phyloP scores from a whole-genome alignment of 2,329 filamentous ascomycete genomes.

The Colletotrichum camelliae region DNA sequence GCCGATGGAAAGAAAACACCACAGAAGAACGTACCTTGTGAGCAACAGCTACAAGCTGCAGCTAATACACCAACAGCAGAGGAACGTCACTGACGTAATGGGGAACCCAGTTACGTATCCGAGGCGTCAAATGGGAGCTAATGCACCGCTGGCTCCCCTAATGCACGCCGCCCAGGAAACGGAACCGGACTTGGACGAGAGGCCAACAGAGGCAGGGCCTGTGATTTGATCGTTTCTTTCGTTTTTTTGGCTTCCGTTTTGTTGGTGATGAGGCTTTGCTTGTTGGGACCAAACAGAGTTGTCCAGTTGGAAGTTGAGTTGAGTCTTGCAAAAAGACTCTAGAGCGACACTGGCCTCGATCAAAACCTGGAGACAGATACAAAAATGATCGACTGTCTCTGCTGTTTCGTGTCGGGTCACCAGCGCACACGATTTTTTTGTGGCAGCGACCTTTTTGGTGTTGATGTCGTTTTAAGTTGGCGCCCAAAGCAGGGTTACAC shows the following conservation, averaged over 20 bases:
- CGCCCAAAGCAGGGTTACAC: conserved; percentile 1
- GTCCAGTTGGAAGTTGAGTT: not conserved
- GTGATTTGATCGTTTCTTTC: conserved; percentile 9
- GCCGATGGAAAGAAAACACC: not conserved
- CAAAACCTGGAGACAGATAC: not conserved
- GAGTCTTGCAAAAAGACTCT: not conserved
- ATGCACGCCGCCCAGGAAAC: conserved; percentile 11
- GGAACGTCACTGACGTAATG: conserved; percentile 17
- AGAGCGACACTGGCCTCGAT: not conserved
- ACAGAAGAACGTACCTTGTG: not conserved
- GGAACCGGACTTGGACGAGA: not conserved
- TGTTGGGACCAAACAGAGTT: not conserved
- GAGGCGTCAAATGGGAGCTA: conserved; percentile 14
- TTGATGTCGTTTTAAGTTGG: conserved; percentile 14
- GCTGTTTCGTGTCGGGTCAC: conserved; percentile 10
- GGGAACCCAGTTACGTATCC: conserved; percentile 4
- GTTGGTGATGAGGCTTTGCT: not conserved
- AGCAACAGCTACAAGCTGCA: not conserved
- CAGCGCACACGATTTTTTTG: not conserved
- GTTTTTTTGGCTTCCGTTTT: not conserved
- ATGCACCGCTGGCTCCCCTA: not conserved
- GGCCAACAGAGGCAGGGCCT: not conserved
- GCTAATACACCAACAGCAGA: not conserved
- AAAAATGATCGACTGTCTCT: not conserved
- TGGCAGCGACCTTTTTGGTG: not conserved